A percentile compares a stretch with the other conserved stretches of the same genome.
Conservation (phyloP, 768 basidiomycete genomes). For the Tricholoma matsutake region DNA sequence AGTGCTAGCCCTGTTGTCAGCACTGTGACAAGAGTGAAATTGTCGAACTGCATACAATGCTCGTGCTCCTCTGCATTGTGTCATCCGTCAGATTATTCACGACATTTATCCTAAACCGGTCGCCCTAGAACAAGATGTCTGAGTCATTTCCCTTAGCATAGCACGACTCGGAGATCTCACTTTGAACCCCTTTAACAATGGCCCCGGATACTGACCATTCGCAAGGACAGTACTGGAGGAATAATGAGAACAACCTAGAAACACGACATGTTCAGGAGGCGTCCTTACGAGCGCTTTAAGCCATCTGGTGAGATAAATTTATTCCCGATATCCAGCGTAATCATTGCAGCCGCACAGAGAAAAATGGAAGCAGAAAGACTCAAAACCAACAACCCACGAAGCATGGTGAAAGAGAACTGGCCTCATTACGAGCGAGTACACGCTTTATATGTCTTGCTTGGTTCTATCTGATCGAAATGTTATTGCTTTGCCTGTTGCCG, state of each 20-base stretch:
- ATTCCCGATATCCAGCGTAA: constrained; percentile 18
- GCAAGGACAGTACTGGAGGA: constrained; percentile 22
- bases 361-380: constrained; percentile 6
- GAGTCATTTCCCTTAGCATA: background rate
- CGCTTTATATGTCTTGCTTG: background rate
- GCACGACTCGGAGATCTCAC: constrained; percentile 13
- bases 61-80: constrained; percentile 38
- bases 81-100: constrained; percentile 34
- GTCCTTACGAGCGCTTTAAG: constrained; percentile 17
- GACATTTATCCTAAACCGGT: constrained; percentile 40
- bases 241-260: background rate
- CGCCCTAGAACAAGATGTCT: constrained; percentile 25
- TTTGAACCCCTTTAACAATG: constrained; percentile 34
- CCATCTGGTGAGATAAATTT: constrained; percentile 23
- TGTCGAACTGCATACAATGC: constrained; percentile 29
- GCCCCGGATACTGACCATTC: constrained; percentile 31
- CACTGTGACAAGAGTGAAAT: background rate
- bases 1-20: constrained; percentile 23
- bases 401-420: background rate
- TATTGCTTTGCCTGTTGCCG: too few species aligned
- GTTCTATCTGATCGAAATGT: background rate
- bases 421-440: background rate
- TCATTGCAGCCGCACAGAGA: constrained; percentile 5
- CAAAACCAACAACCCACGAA: background rate
- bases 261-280: background rate